phyloP scores from a whole-genome alignment of 1,139 yeast species.

The Nematodospora anomalae region DNA sequence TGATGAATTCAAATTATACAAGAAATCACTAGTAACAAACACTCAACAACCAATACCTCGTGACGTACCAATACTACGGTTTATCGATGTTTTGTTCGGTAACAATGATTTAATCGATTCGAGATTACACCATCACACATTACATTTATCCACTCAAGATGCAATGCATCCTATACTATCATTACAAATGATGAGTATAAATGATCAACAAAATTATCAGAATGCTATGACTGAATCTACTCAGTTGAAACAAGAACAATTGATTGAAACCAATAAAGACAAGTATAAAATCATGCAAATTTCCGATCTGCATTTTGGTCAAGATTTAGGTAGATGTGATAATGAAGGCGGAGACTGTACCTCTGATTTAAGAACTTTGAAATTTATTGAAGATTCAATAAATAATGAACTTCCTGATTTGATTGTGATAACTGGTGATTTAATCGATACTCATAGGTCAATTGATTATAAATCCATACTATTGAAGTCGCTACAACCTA shows the following conservation, averaged over 20 bases:
- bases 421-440: conserved; percentile 45
- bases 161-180: conserved; percentile 16
- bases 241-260: conserved; percentile 6
- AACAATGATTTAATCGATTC: conserved; percentile 23
- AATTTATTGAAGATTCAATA: conserved; percentile 30
- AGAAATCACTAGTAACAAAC: conserved; percentile 10
- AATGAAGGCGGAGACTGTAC: conserved; percentile 20
- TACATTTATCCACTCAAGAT: conserved; percentile 13
- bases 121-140: conserved; percentile 14
- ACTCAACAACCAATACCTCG: conserved; percentile 9
- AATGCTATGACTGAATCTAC: conserved; percentile 3
- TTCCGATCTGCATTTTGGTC: conserved; percentile 44
- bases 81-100: conserved; percentile 29
- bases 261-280: conserved; percentile 5
- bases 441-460: conserved; percentile 25
- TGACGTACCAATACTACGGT: conserved; percentile 20
- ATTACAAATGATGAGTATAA: conserved; percentile 10
- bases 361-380: conserved; percentile 31
- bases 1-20: conserved; percentile 11
- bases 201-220: conserved; percentile 4
- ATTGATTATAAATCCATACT: conserved; percentile 35
- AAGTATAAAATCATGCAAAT: conserved; percentile 38
- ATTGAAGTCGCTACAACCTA: conserved; percentile 37
- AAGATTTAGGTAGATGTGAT: conserved; percentile 26
- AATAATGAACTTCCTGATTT: conserved; percentile 33